These are phyloP conservation scores for Eimeria acervulina DNA, from an alignment of 169 alveolate genomes.

Conservation along the genomic window DNA sequence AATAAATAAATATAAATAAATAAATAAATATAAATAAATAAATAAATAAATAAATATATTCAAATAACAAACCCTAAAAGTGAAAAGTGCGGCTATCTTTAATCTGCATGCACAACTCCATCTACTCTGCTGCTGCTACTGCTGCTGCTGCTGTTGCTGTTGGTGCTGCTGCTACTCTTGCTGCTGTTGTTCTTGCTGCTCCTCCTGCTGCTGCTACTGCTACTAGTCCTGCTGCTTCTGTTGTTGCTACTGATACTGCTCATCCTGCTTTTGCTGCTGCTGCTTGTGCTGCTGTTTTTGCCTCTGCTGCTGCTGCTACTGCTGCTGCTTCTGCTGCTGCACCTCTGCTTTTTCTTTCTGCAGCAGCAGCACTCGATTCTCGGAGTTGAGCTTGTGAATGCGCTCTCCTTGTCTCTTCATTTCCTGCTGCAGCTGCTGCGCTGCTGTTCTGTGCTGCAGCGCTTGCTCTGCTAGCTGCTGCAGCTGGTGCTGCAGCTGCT, in stretches of 20 bases:
- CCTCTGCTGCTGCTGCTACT: slow-evolving; percentile 31
- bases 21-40: not conserved
- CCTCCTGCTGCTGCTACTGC: not conserved
- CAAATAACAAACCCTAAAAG: too few relatives aligned
- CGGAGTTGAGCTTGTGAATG: slow-evolving; percentile 33
- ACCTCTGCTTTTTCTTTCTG: slow-evolving; percentile 70
- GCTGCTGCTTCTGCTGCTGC: slow-evolving; percentile 37
- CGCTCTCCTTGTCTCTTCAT: slow-evolving; percentile 30
- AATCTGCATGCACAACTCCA: too few relatives aligned
- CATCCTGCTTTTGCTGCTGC: slow-evolving; percentile 1
- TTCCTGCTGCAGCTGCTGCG: slow-evolving; percentile 74
- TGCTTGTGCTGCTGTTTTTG: not conserved
- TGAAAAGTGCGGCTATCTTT: too few relatives aligned
- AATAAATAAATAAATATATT: too few relatives aligned
- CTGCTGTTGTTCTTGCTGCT: too few relatives aligned
- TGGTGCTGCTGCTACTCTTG: not conserved
- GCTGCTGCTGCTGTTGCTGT: not conserved
- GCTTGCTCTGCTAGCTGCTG: slow-evolving; percentile 64
- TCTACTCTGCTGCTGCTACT: too few relatives aligned
- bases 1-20: not conserved
- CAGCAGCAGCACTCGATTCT: slow-evolving; percentile 16
- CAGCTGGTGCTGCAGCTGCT: slow-evolving; percentile 44
- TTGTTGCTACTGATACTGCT: slow-evolving; percentile 31
- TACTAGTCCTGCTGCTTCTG: not conserved
- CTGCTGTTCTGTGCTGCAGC: slow-evolving; percentile 22